A percentile compares a stretch with the other conserved stretches of the same genome.
Conservation (phyloP, 148 eudicot genomes). For the Cornus controversa region DNA sequence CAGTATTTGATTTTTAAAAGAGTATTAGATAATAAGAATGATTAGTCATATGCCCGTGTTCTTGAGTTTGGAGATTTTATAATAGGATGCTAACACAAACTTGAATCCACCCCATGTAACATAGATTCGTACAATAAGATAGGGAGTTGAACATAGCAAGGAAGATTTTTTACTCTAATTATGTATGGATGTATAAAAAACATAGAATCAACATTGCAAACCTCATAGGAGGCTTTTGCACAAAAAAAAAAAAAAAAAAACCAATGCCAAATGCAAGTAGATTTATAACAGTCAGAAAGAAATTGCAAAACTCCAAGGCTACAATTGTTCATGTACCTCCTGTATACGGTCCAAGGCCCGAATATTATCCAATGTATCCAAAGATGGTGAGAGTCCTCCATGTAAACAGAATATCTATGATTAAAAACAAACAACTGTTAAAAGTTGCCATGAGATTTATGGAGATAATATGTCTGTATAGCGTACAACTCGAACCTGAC, state of each 20-base stretch:
- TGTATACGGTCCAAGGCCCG: slow-evolving; percentile 95
- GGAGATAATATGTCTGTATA: background rate
- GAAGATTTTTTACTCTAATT: background rate
- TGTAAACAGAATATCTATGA: slow-evolving; percentile 87
- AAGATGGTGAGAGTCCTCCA: slow-evolving; percentile 96
- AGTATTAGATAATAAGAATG: no score
- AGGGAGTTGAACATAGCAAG: background rate
- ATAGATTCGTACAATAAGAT: no score
- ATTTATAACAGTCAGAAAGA: background rate
- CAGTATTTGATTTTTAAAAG: no score
- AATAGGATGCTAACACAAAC: no score
- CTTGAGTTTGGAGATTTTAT: no score
- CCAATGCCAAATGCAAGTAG: background rate
- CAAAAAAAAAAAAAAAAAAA: background rate
- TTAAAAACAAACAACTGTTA: slow-evolving; percentile 8
- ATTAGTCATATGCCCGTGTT: no score
- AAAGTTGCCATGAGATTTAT: background rate
- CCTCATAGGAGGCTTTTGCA: no score
- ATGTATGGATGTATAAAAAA: background rate
- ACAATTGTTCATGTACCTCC: slow-evolving; percentile 50
- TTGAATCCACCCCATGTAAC: no score
- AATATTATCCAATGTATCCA: slow-evolving; percentile 89
- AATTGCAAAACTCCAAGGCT: background rate
- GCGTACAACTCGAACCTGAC: slow-evolving; percentile 61
- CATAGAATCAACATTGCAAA: background rate